Evolutionary conservation across 805 yeast genomes (phyloP), one percentile per base, ranked within the genome.

Genomic region (Metschnikowia corniflorae): DNA sequence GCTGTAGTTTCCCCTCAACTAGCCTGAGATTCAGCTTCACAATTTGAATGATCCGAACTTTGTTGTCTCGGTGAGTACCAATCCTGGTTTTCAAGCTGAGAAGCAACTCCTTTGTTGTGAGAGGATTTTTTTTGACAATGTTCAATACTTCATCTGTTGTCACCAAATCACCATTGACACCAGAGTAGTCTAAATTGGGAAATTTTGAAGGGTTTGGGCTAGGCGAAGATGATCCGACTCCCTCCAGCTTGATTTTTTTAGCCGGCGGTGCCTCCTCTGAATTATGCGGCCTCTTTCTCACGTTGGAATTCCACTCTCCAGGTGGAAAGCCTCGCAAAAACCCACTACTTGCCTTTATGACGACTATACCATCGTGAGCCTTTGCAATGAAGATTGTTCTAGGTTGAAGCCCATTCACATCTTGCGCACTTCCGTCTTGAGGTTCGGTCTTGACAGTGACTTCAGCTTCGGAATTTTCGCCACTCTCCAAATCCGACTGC

Each of bases 271-370:
- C 52, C 1, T 50, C 47, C 3, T 44, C 50, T 14, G 53, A 47
- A 7, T 53, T 24, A 10, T 38, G 40, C 9, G 58, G 53, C 33
- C 70, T 53, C 40, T 63, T 64, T 19, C 60, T 73, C 43, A 68
- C 68, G 8, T 67, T 68, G 16, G 96, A 91, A 59, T 82, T 82
- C 96, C 96, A 89, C 36, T 79, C 85, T 18, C 95, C 95, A 14
- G 57, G 63, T 2, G 93, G 93, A 63, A 88, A 87, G 24, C 73
- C 73, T 13, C 63, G 57, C 41, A 89, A 68, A 12, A 84, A 68
- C 25, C 70, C 68, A 10, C 75, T 69, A 6, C 83, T 77, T 1
- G 88, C 84, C 49, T 73, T 82, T 29, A 89, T 61, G 10, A 77
- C 74, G 30, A 84, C 75, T 42, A 60, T 52, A 40, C 60, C 77